These are phyloP conservation scores for Phytomonas sp. DNA, from an alignment of 208 protist species.

Conservation along the genomic window DNA sequence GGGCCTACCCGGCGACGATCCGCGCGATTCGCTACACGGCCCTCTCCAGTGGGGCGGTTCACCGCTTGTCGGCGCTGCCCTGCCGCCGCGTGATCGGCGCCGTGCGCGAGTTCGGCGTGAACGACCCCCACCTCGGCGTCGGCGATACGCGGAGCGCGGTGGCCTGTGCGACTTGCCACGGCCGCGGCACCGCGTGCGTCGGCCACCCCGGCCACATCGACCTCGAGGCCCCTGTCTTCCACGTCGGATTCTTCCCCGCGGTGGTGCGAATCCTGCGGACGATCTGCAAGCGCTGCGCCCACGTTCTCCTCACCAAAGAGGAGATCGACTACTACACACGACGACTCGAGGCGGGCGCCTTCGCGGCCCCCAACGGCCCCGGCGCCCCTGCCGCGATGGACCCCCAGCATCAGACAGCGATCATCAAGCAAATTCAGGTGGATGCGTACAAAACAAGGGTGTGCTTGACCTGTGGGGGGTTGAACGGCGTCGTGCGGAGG, in stretches of 20 bases:
- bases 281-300: conserved; percentile 97
- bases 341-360: conserved; percentile 23
- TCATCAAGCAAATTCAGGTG: conserved; percentile 72
- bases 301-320: conserved; percentile 84
- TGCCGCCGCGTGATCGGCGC: conserved; percentile 65
- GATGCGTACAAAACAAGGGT: conserved; percentile 86
- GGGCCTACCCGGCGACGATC: conserved; percentile 59
- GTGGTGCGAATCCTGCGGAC: conserved; percentile 93
- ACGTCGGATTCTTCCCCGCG: conserved; percentile 95
- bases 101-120: conserved; percentile 70
- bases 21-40: conserved; percentile 86
- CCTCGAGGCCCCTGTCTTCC: conserved; percentile 98
- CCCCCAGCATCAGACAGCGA: conserved; percentile 48
- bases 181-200: conserved; percentile 89
- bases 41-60: conserved; percentile 81
- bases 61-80: conserved; percentile 70
- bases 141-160: conserved; percentile 54
- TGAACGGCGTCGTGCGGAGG: conserved; percentile 90
- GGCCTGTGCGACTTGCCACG: conserved; percentile 92
- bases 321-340: conserved; percentile 68
- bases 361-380: no score
- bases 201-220: conserved; percentile 98
- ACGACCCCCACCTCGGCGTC: conserved; percentile 89
- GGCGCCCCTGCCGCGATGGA: conserved; percentile 25
- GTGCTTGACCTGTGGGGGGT: conserved; percentile 91